Evolutionary conservation across 2,329 filamentous ascomycete species (phyloP), one percentile per base, ranked within the genome.

Genomic region (Penicillium sp.): DNA sequence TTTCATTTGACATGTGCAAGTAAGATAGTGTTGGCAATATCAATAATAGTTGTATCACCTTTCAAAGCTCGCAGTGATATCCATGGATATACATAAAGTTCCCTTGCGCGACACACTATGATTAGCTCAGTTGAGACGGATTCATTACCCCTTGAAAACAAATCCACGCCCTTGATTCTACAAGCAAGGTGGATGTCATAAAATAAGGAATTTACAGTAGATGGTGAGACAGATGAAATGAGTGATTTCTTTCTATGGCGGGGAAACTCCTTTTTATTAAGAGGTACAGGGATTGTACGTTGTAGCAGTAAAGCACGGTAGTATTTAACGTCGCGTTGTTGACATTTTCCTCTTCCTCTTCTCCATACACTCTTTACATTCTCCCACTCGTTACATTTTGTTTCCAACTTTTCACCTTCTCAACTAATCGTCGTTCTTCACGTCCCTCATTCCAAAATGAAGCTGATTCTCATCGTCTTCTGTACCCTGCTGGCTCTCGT

Each of bases 401-500:
- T 16, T 21, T 27, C 42, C 21, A 39, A 10, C 16, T 19, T 39
- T 3, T 39, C 35, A 4, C 8, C 35, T 19, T 19, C 7, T 19
- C 7, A 39, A 19, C n/a, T 10, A 10, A 10, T 11, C 6, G 19
- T 39, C 16, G 16, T 39, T 39, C 35, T 39, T 39, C 35, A 39
- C 52, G 48, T 21, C 29, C 39, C 14, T 47, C 51, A 22, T 33
- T 56, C 50, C 49, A 56, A 56, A 26, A 77, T 77, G 75, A 77
- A 76, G 72, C 63, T 79, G 74, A 74, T 71, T 58, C 57, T 77
- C 58, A 60, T 79, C 62, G 71, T 79, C 63, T 63, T 82, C 60
- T 71, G 75, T 57, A 73, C 77, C 59, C 72, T 84, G 60, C 68
- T 76, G 63, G 76, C 74, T 63, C 68, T 79, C 63, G 78, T 71